Evolutionary conservation across 345 rosid species (phyloP).

Genomic region (Erysimum cheiranthoides): DNA sequence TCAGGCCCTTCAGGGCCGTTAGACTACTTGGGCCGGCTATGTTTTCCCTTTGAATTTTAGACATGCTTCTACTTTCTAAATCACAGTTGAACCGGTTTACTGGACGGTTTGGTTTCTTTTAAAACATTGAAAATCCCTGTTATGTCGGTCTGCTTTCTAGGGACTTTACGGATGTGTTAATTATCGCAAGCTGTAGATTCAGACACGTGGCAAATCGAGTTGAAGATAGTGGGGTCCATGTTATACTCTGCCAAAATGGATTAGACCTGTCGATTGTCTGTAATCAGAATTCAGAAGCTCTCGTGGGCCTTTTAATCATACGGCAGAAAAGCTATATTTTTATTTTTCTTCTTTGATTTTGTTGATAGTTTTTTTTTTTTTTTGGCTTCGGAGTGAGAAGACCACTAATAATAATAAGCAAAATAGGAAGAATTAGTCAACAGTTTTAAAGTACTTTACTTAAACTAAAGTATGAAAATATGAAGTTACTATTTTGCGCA

Average conservation of each 20-base stretch:
- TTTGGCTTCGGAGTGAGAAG: background rate
- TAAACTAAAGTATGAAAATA: no score
- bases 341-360: background rate
- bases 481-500: no score
- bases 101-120: background rate
- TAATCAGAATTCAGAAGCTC: background rate
- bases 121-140: no score
- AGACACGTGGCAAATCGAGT: no score
- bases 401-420: no score
- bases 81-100: background rate
- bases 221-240: no score
- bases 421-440: no score
- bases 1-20: background rate
- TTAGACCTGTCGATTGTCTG: slow-evolving; percentile 15
- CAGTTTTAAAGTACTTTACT: no score
- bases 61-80: background rate
- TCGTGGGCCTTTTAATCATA: background rate
- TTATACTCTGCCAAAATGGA: background rate
- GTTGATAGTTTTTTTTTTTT: background rate
- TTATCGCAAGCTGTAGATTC: no score
- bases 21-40: background rate
- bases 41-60: background rate
- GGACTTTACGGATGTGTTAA: no score
- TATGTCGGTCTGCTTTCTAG: no score
- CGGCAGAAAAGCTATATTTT: background rate